Conservation (phyloP, 805 yeast genomes). For the Myxozyma mucilagina region DNA sequence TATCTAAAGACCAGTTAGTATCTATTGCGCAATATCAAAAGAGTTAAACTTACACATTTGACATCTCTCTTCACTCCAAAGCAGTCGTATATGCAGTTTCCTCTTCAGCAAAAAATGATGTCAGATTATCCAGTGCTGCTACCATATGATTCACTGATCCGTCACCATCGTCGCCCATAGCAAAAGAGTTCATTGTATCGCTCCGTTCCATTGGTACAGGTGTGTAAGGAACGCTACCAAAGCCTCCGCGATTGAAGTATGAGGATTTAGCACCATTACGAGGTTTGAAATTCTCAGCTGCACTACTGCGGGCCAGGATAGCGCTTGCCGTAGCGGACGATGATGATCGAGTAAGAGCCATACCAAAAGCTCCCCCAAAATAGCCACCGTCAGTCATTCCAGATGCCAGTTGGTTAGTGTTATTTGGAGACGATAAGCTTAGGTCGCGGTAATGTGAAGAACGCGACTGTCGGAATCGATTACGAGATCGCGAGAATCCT, state of each 20-base stretch:
- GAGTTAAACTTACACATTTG: neutral
- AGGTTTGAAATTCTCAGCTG: neutral
- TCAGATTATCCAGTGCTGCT: slow-evolving; percentile 87
- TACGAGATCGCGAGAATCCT: neutral
- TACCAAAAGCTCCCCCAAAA: slow-evolving; percentile 25
- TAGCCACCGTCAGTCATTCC: slow-evolving; percentile 25
- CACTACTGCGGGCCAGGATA: slow-evolving; percentile 2
- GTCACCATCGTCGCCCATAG: slow-evolving; percentile 54
- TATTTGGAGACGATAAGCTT: neutral
- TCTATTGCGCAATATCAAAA: neutral
- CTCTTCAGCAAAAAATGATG: slow-evolving; percentile 80
- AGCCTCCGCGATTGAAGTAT: neutral
- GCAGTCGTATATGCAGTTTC: slow-evolving; percentile 27
- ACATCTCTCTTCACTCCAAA: slow-evolving; percentile 10
- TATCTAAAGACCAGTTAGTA: neutral
- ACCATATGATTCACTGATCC: slow-evolving; percentile 85
- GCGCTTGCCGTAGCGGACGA: slow-evolving; percentile 10
- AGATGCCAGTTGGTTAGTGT: slow-evolving; percentile 9
- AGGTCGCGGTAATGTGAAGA: neutral
- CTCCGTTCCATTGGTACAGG: slow-evolving; percentile 33
- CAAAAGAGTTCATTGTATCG: slow-evolving; percentile 46
- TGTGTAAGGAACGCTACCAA: neutral
- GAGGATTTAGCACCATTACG: neutral
- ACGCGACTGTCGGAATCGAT: neutral
- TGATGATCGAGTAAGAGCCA: slow-evolving; percentile 4